Evolutionary conservation across 768 basidiomycete species (phyloP), one percentile per base, ranked within the genome.

Genomic region (Termitomyces sp.): DNA sequence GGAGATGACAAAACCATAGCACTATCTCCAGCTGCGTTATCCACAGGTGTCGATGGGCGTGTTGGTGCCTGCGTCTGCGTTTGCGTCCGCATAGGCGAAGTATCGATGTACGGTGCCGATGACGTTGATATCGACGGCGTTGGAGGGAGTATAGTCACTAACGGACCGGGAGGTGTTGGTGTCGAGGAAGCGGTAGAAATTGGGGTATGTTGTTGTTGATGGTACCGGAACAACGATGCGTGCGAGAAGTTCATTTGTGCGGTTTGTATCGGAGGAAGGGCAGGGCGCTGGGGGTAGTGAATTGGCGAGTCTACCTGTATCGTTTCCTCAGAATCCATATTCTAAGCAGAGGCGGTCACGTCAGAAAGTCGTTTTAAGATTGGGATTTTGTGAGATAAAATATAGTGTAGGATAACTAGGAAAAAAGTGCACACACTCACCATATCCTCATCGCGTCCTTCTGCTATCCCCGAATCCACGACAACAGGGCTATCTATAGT

Each of bases 401-500:
- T 35, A 28, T 6, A n/a, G n/a, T n/a, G n/a, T n/a, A n/a, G n/a
- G n/a, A n/a, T n/a, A n/a, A n/a, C n/a, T n/a, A n/a, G n/a, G n/a
- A n/a, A n/a, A n/a, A 22, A 67, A 49, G 54, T 16, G 46, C 80
- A 57, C 58, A 84, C 84, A 71, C 81, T 60, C 58, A 86, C 84
- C 82, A 87, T 84, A 65, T 85, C 84, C 48, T 77, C 80, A 66
- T 86, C 86, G 39, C 67, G 46, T 1, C 57, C 55, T 49, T 58
- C 62, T 38, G 46, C 12, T 39, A 39, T 9, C 9, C 35, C 48
- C 16, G 55, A 35, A 13, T 48, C 68, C 48, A 69, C 58, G 35
- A 70, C 71, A 50, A 74, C 66, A 48, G 84, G 82, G 63, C 84
- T 84, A 57, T 82, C 81, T 22, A 92, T 88, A n/a, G 81, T 79